Conservation (phyloP, 345 rosid species). For the Pistacia integerrima region DNA sequence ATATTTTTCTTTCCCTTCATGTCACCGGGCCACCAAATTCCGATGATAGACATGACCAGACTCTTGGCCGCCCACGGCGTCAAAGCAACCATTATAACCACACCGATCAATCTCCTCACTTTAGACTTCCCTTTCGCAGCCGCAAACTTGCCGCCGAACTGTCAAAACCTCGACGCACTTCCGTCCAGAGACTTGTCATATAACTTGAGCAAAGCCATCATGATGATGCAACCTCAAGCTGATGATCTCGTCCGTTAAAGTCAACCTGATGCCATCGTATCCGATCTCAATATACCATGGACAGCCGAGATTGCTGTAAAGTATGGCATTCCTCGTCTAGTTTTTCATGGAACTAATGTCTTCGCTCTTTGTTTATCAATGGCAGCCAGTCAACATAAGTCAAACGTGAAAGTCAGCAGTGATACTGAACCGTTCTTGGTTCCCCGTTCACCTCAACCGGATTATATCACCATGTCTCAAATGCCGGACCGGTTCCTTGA, state of each 20-base stretch:
- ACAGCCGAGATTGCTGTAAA: neutral
- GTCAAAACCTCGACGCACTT: neutral
- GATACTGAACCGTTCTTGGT: neutral
- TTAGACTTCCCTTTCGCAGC: neutral
- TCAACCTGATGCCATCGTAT: conserved; percentile 3
- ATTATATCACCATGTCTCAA: neutral
- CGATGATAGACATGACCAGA: conserved; percentile 14
- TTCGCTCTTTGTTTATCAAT: conserved; percentile 1
- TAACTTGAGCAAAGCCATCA: conserved; percentile 4
- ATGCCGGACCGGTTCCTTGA: conserved; percentile 1
- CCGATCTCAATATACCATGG: conserved; percentile 9
- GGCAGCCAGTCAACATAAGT: neutral
- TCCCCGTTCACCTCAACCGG: conserved; percentile 2
- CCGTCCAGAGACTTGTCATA: conserved; percentile 4
- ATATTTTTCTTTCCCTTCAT: conserved; percentile 10
- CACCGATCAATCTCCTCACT: neutral
- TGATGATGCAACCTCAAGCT: neutral
- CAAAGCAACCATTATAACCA: conserved; percentile 8
- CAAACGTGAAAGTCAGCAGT: neutral
- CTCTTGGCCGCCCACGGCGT: conserved; percentile 4
- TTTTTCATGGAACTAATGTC: conserved; percentile 5
- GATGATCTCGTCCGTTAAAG: conserved; percentile 1
- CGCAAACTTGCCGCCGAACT: neutral
- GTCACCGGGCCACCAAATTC: conserved; percentile 19
- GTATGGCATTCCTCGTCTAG: neutral